Conservation (phyloP, 2,329 filamentous ascomycete species). For the Emmonsiellopsis sp. region DNA sequence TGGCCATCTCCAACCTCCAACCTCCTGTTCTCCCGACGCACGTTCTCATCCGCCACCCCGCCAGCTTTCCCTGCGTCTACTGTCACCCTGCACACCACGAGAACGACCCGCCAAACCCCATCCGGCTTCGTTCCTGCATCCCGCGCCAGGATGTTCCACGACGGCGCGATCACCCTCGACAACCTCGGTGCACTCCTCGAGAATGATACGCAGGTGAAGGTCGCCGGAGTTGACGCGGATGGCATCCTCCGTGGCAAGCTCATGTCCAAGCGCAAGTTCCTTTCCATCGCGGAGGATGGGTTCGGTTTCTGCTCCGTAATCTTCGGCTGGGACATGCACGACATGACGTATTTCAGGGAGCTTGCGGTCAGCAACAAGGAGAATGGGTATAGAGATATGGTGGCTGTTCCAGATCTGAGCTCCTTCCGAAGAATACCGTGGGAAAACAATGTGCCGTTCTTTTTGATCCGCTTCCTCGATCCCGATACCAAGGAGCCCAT, state of each 20-base stretch:
- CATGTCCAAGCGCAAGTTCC: slow-evolving; percentile 86
- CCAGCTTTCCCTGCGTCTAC: neutral
- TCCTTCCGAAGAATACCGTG: slow-evolving; percentile 80
- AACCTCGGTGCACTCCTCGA: slow-evolving; percentile 58
- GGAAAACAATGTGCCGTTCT: slow-evolving; percentile 81
- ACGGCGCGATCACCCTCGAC: slow-evolving; percentile 42
- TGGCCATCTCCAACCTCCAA: neutral
- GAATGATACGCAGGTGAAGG: slow-evolving; percentile 70
- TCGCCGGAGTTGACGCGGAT: slow-evolving; percentile 81
- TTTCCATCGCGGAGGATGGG: slow-evolving; percentile 68
- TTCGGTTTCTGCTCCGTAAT: slow-evolving; percentile 94
- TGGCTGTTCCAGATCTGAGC: slow-evolving; percentile 69
- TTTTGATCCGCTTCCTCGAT: slow-evolving; percentile 74
- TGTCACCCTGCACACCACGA: neutral
- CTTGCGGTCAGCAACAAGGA: slow-evolving; percentile 80
- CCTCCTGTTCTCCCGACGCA: too few species aligned
- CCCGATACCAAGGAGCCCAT: slow-evolving; percentile 65
- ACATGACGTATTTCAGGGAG: slow-evolving; percentile 78
- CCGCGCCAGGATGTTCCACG: slow-evolving; percentile 1
- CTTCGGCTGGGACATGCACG: slow-evolving; percentile 97
- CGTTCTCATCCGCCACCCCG: too few species aligned
- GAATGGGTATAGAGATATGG: slow-evolving; percentile 79
- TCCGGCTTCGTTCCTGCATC: neutral
- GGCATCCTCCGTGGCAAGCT: slow-evolving; percentile 82
- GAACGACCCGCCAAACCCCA: neutral